Evolutionary conservation across 2,329 filamentous ascomycete species (phyloP).

Genomic region (Macrophomina phaseolina): DNA sequence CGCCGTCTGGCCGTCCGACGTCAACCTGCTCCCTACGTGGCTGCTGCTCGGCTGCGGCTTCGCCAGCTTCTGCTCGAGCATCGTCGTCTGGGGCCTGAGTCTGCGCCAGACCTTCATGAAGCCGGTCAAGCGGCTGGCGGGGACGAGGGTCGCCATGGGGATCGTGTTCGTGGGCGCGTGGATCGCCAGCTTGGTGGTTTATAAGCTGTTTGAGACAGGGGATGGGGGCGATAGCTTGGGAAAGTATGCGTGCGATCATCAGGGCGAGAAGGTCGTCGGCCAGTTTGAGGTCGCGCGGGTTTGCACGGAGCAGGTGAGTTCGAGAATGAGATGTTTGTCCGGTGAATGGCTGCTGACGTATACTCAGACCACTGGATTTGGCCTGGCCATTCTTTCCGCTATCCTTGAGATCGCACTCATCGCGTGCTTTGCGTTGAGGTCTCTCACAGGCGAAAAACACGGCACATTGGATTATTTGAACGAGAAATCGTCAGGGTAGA

Average conservation of each 20-base stretch:
- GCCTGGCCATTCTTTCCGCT: neutral
- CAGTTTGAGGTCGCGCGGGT: neutral
- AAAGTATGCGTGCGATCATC: conserved; percentile 6
- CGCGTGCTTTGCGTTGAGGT: neutral
- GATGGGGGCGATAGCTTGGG: neutral
- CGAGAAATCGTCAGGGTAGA: conserved; percentile 8
- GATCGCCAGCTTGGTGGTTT: conserved; percentile 32
- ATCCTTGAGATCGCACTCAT: conserved; percentile 21
- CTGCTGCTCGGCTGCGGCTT: conserved; percentile 23
- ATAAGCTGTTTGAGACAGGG: conserved; percentile 29
- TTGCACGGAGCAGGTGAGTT: conserved; percentile 30
- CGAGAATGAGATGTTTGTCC: neutral
- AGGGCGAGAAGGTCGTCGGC: neutral
- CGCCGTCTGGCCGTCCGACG: conserved; percentile 15
- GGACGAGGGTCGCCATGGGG: conserved; percentile 31
- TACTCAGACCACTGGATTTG: conserved; percentile 13
- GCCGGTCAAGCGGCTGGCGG: conserved; percentile 25
- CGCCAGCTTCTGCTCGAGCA: conserved; percentile 6
- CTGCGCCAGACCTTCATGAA: conserved; percentile 30
- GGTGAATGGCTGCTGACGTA: neutral
- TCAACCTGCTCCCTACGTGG: conserved; percentile 17
- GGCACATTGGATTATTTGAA: neutral
- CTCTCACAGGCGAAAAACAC: neutral
- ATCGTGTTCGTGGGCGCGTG: conserved; percentile 33
- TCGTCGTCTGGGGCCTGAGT: conserved; percentile 18